Percentiles rank a stretch among this genome's conserved stretches.
These are phyloP conservation scores for Pilasporangium apinafurcum DNA, from an alignment of 352 stramenopile genomes.

Conservation along the genomic window DNA sequence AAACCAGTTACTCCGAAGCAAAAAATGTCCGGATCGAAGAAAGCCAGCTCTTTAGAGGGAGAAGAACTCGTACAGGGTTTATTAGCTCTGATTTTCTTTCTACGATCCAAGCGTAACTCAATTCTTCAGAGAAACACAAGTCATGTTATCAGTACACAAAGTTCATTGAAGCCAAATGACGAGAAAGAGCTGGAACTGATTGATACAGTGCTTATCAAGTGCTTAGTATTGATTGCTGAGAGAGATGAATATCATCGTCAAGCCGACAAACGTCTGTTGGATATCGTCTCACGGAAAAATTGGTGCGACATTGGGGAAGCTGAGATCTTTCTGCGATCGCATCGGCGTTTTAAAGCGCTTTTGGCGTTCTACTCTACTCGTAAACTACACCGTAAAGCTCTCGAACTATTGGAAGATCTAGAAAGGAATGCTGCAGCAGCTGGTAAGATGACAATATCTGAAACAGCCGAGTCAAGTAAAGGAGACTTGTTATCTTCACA, in stretches of 20 bases:
- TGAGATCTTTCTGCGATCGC: constrained; percentile 71
- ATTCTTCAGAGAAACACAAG: too few species aligned
- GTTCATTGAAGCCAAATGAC: neutral
- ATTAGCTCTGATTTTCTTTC: too few species aligned
- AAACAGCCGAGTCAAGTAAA: neutral
- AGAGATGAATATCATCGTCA: constrained; percentile 22
- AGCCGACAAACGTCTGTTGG: constrained; percentile 38
- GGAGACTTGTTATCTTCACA: constrained; percentile 21
- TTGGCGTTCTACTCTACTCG: constrained; percentile 65
- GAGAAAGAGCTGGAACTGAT: constrained; percentile 36
- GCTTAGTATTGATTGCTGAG: constrained; percentile 60
- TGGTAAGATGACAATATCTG: constrained; percentile 3
- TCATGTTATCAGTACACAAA: neutral
- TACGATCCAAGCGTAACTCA: too few species aligned
- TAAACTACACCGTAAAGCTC: constrained; percentile 68
- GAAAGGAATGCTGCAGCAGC: constrained; percentile 41
- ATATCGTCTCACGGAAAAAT: constrained; percentile 46
- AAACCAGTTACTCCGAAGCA: neutral
- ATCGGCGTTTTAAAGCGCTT: constrained; percentile 50
- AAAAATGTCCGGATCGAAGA: neutral
- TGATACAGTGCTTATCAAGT: constrained; percentile 81
- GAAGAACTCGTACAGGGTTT: too few species aligned
- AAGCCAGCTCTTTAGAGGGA: too few species aligned
- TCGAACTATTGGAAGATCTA: constrained; percentile 77
- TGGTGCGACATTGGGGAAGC: constrained; percentile 67